Conservation (phyloP, 2,329 filamentous ascomycete genomes). For the Pseudogymnoascus sp. region DNA sequence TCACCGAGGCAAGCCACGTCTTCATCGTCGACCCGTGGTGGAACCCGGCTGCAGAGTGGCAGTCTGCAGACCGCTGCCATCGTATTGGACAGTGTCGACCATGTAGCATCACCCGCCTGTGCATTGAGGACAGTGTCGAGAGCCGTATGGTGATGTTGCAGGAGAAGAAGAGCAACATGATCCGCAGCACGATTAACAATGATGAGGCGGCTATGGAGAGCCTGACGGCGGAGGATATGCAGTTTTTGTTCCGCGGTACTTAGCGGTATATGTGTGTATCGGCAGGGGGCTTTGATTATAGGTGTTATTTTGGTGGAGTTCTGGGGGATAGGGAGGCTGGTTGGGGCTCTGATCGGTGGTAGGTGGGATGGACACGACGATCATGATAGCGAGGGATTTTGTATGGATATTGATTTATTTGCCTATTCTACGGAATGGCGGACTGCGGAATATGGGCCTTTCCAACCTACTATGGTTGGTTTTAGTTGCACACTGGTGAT, state of each 20-base stretch:
- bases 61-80: constrained; percentile 88
- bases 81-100: constrained; percentile 92
- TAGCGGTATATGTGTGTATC: constrained; percentile 24
- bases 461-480: neutral
- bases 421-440: neutral
- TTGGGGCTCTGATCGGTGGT: neutral
- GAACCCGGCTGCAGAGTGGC: constrained; percentile 99
- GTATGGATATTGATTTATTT: neutral
- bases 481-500: neutral
- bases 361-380: neutral
- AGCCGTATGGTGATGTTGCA: constrained; percentile 91
- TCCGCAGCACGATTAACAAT: constrained; percentile 91
- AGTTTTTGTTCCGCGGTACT: constrained; percentile 85
- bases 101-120: constrained; percentile 87
- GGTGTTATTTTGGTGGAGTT: neutral
- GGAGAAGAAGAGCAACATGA: constrained; percentile 98
- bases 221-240: constrained; percentile 82
- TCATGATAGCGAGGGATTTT: neutral
- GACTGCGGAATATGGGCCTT: neutral
- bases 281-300: neutral
- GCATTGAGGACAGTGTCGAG: constrained; percentile 95
- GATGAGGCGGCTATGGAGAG: constrained; percentile 89
- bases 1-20: constrained; percentile 89
- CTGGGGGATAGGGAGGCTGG: neutral
- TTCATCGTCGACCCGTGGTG: constrained; percentile 99